Evolutionary conservation across 352 stramenopile species (phyloP).

Genomic region (Globisporangium yorkense): DNA sequence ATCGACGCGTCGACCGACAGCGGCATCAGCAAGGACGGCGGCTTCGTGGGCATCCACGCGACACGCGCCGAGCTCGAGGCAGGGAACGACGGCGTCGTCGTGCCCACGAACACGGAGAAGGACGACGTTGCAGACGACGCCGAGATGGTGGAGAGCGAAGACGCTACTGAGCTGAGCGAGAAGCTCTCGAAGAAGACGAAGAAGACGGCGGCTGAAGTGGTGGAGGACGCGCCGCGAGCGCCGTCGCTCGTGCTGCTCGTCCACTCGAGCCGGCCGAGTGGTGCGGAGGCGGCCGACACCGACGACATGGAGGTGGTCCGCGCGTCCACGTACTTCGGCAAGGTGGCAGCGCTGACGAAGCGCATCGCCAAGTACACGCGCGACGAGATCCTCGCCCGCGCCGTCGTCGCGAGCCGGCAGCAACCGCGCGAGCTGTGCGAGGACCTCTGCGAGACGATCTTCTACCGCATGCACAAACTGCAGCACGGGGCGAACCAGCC

Average conservation of each 20-base stretch:
- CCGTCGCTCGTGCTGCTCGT: slow-evolving; percentile 9
- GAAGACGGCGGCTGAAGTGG: not conserved
- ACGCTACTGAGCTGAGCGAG: not conserved
- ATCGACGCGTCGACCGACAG: slow-evolving; percentile 86
- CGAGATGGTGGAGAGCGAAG: slow-evolving; percentile 1
- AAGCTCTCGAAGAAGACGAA: slow-evolving; percentile 9
- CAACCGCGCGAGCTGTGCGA: slow-evolving; percentile 71
- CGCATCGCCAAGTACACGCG: slow-evolving; percentile 71
- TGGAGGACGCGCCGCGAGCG: slow-evolving; percentile 5
- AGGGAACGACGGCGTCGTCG: slow-evolving; percentile 37
- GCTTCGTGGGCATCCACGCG: slow-evolving; percentile 64
- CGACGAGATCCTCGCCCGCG: slow-evolving; percentile 57
- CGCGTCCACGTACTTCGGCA: slow-evolving; percentile 37
- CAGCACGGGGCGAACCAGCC: slow-evolving; percentile 79
- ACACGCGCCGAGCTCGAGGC: slow-evolving; percentile 61
- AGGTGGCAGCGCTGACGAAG: slow-evolving; percentile 54
- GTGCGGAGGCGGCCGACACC: slow-evolving; percentile 2
- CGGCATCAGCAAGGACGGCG: slow-evolving; percentile 76
- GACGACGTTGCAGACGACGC: slow-evolving; percentile 7
- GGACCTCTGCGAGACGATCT: slow-evolving; percentile 92
- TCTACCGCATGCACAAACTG: slow-evolving; percentile 90
- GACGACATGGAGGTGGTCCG: not conserved
- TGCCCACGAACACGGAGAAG: slow-evolving; percentile 25
- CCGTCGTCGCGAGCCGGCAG: slow-evolving; percentile 59
- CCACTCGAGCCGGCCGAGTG: slow-evolving; percentile 2